Evolutionary conservation across 2,329 filamentous ascomycete species (phyloP).

Genomic region (Alternaria sp.): DNA sequence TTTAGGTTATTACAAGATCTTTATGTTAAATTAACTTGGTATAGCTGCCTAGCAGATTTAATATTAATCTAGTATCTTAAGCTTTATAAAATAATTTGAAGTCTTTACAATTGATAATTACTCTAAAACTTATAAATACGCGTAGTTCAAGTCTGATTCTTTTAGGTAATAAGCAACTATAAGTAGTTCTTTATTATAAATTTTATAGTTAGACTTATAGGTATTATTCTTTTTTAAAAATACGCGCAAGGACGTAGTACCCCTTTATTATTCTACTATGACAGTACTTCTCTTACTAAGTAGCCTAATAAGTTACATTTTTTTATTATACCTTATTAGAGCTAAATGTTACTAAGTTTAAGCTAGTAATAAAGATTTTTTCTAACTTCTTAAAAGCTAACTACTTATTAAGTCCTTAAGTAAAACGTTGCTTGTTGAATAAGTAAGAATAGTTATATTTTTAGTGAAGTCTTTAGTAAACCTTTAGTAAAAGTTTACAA

Average conservation of each 20-base stretch:
- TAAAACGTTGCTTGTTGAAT: background rate
- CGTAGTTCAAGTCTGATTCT: conserved; percentile 27
- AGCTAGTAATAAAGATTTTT: background rate
- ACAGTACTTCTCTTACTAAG: background rate
- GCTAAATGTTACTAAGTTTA: background rate
- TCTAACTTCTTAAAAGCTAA: background rate
- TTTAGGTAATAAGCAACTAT: conserved; percentile 44
- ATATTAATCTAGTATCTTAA: conserved; percentile 32
- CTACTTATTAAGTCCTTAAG: background rate
- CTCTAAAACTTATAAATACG: conserved; percentile 26
- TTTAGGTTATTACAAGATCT: conserved; percentile 6
- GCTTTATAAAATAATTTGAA: conserved; percentile 43
- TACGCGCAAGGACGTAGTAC: background rate
- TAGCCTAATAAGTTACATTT: background rate
- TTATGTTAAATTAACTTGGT: conserved; percentile 4
- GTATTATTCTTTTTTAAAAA: background rate
- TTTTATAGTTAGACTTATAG: conserved; percentile 20
- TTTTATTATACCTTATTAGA: background rate
- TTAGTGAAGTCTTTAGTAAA: no score
- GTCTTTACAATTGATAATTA: conserved; percentile 43
- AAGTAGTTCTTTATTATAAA: conserved; percentile 51
- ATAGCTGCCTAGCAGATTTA: conserved; percentile 34
- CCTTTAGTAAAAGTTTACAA: background rate
- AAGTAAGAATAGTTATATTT: no score
- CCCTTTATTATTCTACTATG: background rate